A percentile compares a stretch with the other conserved stretches of the same genome.
These are phyloP conservation scores for Emericellopsis atlantica DNA, from an alignment of 2,329 filamentous ascomycete genomes.

Conservation along the genomic window DNA sequence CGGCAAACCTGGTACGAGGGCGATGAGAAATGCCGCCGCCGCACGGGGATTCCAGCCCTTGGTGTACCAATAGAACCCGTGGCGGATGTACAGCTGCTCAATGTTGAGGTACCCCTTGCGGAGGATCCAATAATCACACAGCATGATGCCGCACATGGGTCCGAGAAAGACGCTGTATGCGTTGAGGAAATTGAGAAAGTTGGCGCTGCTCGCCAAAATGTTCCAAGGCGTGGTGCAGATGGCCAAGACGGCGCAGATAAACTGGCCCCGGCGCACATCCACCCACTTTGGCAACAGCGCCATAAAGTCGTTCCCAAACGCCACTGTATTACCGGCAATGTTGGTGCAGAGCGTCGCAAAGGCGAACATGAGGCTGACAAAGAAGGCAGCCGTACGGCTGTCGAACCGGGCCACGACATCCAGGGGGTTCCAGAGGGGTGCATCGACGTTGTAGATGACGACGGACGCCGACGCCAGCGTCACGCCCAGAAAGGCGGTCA, in stretches of 20 bases:
- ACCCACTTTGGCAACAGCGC: slow-evolving; percentile 37
- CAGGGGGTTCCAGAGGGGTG: slow-evolving; percentile 13
- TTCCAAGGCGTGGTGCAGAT: slow-evolving; percentile 8
- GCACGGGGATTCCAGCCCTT: slow-evolving; percentile 17
- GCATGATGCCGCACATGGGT: slow-evolving; percentile 21
- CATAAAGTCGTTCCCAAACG: slow-evolving; percentile 39
- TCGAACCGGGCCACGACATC: slow-evolving; percentile 13
- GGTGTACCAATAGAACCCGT: slow-evolving; percentile 17
- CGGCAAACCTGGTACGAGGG: slow-evolving; percentile 13
- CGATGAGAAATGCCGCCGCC: slow-evolving; percentile 15
- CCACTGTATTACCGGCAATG: slow-evolving; percentile 37
- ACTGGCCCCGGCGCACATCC: slow-evolving; percentile 34
- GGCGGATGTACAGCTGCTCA: slow-evolving; percentile 20
- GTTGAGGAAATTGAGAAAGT: slow-evolving; percentile 15
- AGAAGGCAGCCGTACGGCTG: slow-evolving; percentile 16
- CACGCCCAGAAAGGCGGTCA: slow-evolving; percentile 31
- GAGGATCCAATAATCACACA: slow-evolving; percentile 24
- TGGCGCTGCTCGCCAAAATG: slow-evolving; percentile 4
- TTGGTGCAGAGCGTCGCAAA: slow-evolving; percentile 39
- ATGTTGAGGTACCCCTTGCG: slow-evolving; percentile 19
- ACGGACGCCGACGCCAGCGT: slow-evolving; percentile 1
- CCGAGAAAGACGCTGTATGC: slow-evolving; percentile 22
- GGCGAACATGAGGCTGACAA: slow-evolving; percentile 12
- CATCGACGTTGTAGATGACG: slow-evolving; percentile 3
- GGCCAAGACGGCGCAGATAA: slow-evolving; percentile 16